Evolutionary conservation across 78 protist genomes (phyloP).

Genomic region (Dictyostelium purpureum): DNA sequence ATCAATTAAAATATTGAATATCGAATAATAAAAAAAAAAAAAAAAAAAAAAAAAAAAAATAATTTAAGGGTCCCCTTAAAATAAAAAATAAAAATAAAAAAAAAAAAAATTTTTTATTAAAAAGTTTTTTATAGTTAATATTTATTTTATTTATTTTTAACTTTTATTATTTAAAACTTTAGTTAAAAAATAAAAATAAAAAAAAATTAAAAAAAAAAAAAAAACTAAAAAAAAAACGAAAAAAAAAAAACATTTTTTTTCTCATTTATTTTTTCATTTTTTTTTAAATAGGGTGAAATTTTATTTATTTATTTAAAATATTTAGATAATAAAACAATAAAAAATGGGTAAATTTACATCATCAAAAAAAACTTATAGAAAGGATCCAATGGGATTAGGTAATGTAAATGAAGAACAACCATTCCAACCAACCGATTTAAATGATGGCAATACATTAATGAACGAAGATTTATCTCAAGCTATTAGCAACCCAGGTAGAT

Average conservation of each 20-base stretch:
- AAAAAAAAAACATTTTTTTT: not conserved
- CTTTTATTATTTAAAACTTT: not conserved
- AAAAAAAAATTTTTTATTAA: not conserved
- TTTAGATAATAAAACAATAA: not conserved
- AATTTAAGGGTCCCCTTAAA: not conserved
- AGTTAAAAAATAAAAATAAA: not conserved
- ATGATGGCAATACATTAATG: not conserved
- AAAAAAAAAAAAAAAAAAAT: too few relatives aligned
- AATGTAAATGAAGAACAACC: not conserved
- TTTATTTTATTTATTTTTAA: not conserved
- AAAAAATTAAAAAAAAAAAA: too few relatives aligned
- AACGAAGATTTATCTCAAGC: not conserved
- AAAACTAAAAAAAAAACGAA: not conserved
- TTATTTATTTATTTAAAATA: not conserved
- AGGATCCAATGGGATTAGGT: slow-evolving; percentile 34
- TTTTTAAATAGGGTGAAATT: not conserved
- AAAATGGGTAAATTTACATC: slow-evolving; percentile 64
- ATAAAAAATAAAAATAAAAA: not conserved
- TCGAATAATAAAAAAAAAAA: too few relatives aligned
- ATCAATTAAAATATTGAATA: too few relatives aligned
- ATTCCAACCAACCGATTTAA: not conserved
- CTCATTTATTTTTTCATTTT: not conserved
- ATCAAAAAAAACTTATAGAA: slow-evolving; percentile 58
- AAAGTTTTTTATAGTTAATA: not conserved
- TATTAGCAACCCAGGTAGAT: slow-evolving; percentile 8